These are phyloP conservation scores for Populus ilicifolia DNA, from an alignment of 345 rosid species.

Conservation along the genomic window DNA sequence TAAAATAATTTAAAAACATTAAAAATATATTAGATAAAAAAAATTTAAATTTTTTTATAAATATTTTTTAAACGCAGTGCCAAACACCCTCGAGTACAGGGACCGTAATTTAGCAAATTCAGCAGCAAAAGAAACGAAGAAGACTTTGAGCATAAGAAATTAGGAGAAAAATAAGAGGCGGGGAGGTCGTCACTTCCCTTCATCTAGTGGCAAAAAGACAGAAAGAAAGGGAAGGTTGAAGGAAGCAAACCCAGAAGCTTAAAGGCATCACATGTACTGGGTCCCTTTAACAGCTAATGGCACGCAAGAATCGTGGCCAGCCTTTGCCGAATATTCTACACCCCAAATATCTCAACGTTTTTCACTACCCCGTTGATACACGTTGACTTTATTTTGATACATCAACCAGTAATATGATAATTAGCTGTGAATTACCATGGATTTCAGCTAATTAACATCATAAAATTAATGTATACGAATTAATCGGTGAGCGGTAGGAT, in stretches of 20 bases:
- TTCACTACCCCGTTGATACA: background rate
- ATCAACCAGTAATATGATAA: background rate
- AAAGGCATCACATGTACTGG: slow-evolving; percentile 33
- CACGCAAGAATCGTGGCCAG: slow-evolving; percentile 6
- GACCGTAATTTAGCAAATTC: background rate
- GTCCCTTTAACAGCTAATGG: slow-evolving; percentile 25
- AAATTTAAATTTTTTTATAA: no score
- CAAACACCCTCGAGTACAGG: no score
- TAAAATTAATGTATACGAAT: background rate
- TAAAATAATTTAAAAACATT: no score
- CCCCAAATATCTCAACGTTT: slow-evolving; percentile 8
- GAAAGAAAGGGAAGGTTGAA: background rate
- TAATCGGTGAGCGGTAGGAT: background rate
- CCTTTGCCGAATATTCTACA: background rate
- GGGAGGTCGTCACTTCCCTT: background rate
- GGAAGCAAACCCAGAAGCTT: background rate
- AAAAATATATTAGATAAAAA: no score
- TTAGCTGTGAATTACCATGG: no score
- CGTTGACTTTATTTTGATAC: background rate
- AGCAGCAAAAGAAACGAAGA: background rate
- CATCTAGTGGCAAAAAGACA: background rate
- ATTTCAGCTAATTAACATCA: no score
- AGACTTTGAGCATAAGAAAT: background rate
- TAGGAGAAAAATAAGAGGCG: background rate
- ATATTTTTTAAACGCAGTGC: no score